Base-by-base conservation (phyloP, 2,329 filamentous ascomycete species). In the Neopestalotiopsis sp. region DNA sequence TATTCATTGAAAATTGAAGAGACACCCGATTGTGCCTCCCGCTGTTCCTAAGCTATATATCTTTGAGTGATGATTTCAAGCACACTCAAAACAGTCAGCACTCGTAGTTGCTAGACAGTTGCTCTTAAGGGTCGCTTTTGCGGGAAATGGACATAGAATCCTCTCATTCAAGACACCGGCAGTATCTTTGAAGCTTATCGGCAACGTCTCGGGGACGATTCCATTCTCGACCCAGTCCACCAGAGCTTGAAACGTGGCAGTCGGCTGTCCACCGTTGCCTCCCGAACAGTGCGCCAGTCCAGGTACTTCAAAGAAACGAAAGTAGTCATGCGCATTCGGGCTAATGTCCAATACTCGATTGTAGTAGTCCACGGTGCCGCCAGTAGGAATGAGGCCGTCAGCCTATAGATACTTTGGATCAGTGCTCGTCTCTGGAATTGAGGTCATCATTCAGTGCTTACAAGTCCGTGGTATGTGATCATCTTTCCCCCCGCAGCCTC, bases 181-280 rank as follows among this genome's bases (percentile, higher is more conserved):
- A n/a, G 53, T 57, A 57, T 57, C 17, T 5, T 57, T 57, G 53
- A 57, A 57, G 17, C 24, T n/a, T 4, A 57, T 57, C n/a, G 58
- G 58, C 7, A 64, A 17, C 38, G 38, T 40, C 30, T 38, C 38
- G 12, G 61, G 61, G 12, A n/a, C 34, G n/a, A 45, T 40, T 5
- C 34, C 61, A 45, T 64, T 64, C 61, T 64, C 61, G 10, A 64
- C 61, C 61, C 61, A 64, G 28, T 38, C 38, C 12, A 64, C 38
- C 30, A 64, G 12, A 14, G 32, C 17, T 17, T 64, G 28, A 6
- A 38, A 45, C 17, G 38, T 45, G 28, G 28, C 34, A n/a, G 30
- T 14, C 17, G 61, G 61, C 5, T 40, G 17, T 4, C 12, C 12
- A 28, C 30, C 61, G 17, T 28, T 38, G 17, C 38, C 38, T 20